These are phyloP conservation scores for Wickerhamiella azymoides DNA, from an alignment of 805 yeast genomes.

Conservation along the genomic window DNA sequence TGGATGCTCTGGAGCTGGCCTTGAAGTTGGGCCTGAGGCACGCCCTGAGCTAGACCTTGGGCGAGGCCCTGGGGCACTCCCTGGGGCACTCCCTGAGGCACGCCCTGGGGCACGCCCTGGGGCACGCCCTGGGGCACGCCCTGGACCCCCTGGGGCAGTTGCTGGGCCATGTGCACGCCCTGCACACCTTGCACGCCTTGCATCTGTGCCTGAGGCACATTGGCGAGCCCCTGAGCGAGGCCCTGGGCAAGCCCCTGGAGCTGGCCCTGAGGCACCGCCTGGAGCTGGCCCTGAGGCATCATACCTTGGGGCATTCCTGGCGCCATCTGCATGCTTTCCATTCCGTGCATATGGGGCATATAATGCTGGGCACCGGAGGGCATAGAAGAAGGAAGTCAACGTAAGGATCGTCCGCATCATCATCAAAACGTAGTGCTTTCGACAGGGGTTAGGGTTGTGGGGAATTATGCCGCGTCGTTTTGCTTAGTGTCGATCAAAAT, in stretches of 20 bases:
- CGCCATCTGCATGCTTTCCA: constrained; percentile 7
- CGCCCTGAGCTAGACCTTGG: neutral
- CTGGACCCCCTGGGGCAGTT: neutral
- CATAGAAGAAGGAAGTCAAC: neutral
- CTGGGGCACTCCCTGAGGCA: neutral
- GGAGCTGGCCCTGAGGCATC: neutral
- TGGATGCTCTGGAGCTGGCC: neutral
- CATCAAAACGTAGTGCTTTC: neutral
- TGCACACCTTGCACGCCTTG: neutral
- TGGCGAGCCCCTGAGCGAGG: neutral
- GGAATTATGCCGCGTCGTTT: neutral
- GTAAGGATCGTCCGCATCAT: neutral
- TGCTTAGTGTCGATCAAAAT: neutral
- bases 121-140: neutral
- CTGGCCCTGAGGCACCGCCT: neutral
- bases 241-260: neutral
- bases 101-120: neutral
- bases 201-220: neutral
- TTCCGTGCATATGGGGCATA: constrained; percentile 2
- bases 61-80: neutral
- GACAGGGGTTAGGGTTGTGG: neutral
- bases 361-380: constrained; percentile 7
- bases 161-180: neutral
- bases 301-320: constrained; percentile 4
- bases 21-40: neutral